A percentile compares a stretch with the other conserved stretches of the same genome.
Conservation (phyloP, 306 rosid species). For the Citrullus amarus region DNA sequence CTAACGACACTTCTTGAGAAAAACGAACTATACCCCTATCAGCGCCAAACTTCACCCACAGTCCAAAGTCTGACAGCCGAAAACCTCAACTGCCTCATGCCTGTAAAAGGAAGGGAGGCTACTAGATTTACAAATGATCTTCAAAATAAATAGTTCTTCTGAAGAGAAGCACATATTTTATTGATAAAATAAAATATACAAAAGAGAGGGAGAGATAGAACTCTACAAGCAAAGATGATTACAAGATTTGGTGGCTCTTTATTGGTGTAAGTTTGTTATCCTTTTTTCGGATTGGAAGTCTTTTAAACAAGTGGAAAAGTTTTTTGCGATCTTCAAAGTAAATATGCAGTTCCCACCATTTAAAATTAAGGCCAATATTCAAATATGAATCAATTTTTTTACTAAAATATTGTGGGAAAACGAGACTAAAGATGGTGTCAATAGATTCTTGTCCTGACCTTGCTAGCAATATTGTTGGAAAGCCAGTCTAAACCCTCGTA, state of each 20-base stretch:
- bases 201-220: not conserved
- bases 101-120: conserved; percentile 1
- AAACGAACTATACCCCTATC: conserved; percentile 1
- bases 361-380: not conserved
- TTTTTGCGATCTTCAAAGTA: not conserved
- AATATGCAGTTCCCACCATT: not conserved
- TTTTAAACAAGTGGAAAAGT: not conserved
- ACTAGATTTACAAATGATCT: not conserved
- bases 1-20: not conserved
- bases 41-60: not conserved
- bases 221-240: not conserved
- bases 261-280: not conserved
- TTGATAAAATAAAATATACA: not conserved
- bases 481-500: conserved; percentile 69
- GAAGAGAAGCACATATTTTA: not conserved
- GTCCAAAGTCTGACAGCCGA: not conserved
- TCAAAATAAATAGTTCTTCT: not conserved
- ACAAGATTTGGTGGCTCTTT: not conserved
- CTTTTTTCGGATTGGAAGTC: not conserved
- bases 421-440: not conserved
- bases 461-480: conserved; percentile 64
- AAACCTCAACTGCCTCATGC: conserved; percentile 6
- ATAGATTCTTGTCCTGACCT: conserved; percentile 22
- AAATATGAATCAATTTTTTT: not conserved
- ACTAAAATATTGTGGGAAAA: not conserved